Base-by-base conservation (phyloP, 1,139 yeast species). In the Geotrichum australiense region DNA sequence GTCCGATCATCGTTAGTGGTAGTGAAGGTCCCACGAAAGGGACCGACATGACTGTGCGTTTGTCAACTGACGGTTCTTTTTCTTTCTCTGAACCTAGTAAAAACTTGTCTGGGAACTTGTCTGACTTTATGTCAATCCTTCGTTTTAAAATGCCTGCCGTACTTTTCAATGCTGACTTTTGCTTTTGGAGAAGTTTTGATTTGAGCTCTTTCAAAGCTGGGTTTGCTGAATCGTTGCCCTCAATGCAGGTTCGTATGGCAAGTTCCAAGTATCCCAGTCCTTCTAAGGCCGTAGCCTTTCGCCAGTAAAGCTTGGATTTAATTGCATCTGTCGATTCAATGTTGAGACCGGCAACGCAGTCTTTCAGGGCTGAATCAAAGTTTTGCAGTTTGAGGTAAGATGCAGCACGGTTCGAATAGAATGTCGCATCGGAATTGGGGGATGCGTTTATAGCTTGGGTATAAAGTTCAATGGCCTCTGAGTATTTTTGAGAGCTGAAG, bases 331-430 rank as follows among this genome's bases (percentile, higher is more conserved):
- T 22, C 16, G 28, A 5, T 14, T 34, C 39, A 2, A 62, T 45
- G 2, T 48, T 48, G 19, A 83, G 59, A 0, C 87, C 94, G 1
- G 53, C 51, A 7, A 69, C 58, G 48, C 85, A 74, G 51, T 78
- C 82, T 14, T 59, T 54, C 2, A 73, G 54, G 1, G 84, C 87
- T 19, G 71, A 61, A 2, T 58, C 53, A 70, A 71, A 80, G 26
- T 71, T 68, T 3, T 63, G 56, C 2, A 79, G 58, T 48, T 80
- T 77, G 40, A 83, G 59, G 49, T 73, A 70, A 34, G 86, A 69
- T 61, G 95, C 95, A 18, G 96, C 96, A 60, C 95, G 75, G 66
- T 87, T 87, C 21, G 95, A 84, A 47, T 74, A 75, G 59, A 79
- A 86, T 11, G 85, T 84, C 3, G 82, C 81, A 53, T 82, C 78